A percentile compares a stretch with the other conserved stretches of the same genome.
Evolutionary conservation across 495 filamentous ascomycete genomes (phyloP).

Genomic region (Penicillium argentinense): DNA sequence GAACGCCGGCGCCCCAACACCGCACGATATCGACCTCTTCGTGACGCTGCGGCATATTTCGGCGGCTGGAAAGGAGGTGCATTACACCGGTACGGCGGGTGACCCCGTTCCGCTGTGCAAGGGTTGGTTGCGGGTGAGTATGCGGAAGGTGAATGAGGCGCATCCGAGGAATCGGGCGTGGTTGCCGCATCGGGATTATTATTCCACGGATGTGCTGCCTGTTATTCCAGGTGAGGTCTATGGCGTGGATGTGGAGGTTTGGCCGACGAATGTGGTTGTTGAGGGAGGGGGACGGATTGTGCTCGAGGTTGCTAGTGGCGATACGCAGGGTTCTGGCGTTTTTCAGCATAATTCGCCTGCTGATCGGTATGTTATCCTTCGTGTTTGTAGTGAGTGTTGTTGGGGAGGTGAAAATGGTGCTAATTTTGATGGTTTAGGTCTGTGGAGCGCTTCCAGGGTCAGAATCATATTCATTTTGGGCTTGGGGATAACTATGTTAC

Average conservation of each 20-base stretch:
- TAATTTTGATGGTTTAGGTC: constrained; percentile 27
- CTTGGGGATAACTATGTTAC: constrained; percentile 53
- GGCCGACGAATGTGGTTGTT: constrained; percentile 68
- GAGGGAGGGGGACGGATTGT: constrained; percentile 28
- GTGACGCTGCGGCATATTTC: constrained; percentile 60
- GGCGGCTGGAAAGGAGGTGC: constrained; percentile 55
- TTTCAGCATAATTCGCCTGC: constrained; percentile 53
- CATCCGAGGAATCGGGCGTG: constrained; percentile 50
- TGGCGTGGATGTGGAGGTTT: constrained; percentile 63
- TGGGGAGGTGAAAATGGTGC: background rate
- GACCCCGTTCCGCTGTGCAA: constrained; percentile 44
- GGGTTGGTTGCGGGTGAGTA: constrained; percentile 49
- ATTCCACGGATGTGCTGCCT: constrained; percentile 53
- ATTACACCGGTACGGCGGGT: constrained; percentile 57
- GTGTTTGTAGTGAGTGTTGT: background rate
- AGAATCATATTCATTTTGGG: constrained; percentile 59
- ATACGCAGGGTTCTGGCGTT: constrained; percentile 61
- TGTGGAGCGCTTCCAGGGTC: constrained; percentile 45
- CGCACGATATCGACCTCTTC: constrained; percentile 64
- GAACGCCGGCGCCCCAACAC: constrained; percentile 24
- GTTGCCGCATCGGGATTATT: constrained; percentile 62
- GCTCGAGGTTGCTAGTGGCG: constrained; percentile 57
- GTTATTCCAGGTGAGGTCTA: constrained; percentile 59
- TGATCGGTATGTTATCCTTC: constrained; percentile 37
- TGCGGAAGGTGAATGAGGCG: constrained; percentile 51